Conservation (phyloP, 345 rosid genomes). For the Zanthoxylum bungeanum region DNA sequence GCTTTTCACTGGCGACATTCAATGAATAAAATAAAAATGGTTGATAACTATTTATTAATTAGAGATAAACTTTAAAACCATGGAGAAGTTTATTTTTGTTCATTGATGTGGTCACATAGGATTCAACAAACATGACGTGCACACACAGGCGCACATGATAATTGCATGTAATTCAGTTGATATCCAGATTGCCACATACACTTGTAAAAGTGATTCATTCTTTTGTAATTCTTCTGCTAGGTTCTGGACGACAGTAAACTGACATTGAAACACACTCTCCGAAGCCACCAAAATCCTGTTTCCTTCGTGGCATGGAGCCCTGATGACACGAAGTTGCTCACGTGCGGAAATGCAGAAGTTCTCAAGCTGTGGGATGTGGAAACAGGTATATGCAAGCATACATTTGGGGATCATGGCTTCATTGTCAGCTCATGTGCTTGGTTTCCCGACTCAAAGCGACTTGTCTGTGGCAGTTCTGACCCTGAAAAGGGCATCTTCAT, state of each 20-base stretch:
- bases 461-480: constrained; percentile 85
- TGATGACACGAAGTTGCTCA: constrained; percentile 68
- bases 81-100: neutral
- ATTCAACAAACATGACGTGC: neutral
- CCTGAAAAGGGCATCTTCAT: constrained; percentile 80
- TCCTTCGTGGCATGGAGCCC: constrained; percentile 94
- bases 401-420: constrained; percentile 81
- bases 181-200: neutral
- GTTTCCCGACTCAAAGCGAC: constrained; percentile 88
- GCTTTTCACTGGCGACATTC: neutral
- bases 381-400: constrained; percentile 80
- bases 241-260: constrained; percentile 60
- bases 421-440: constrained; percentile 90
- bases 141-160: neutral
- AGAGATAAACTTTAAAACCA: neutral
- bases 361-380: constrained; percentile 93
- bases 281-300: constrained; percentile 74
- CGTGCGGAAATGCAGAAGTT: constrained; percentile 81
- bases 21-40: neutral
- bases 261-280: constrained; percentile 49
- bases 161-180: constrained; percentile 1
- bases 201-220: constrained; percentile 12
- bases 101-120: neutral
- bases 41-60: neutral
- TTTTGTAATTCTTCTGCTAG: constrained; percentile 35